phyloP scores from a whole-genome alignment of 2,329 filamentous ascomycete species.

The Samsoniella hepiali region DNA sequence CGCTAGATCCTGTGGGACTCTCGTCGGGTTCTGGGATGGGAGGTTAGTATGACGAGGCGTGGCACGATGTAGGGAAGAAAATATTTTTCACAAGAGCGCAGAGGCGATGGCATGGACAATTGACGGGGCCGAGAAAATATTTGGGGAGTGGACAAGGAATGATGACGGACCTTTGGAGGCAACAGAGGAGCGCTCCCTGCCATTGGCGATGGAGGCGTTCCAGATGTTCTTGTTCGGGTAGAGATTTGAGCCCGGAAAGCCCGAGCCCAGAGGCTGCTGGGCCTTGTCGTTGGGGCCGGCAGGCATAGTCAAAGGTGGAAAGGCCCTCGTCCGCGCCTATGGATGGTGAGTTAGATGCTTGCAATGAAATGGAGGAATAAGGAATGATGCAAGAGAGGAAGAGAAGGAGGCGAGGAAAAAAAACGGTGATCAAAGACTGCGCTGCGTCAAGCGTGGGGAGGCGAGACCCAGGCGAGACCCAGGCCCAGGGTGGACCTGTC shows the following conservation, averaged over 20 bases:
- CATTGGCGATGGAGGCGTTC: conserved; percentile 40
- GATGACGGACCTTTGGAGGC: conserved; percentile 46
- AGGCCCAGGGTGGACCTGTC: background rate
- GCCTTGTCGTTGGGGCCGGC: conserved; percentile 31
- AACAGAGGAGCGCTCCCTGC: conserved; percentile 40
- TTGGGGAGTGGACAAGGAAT: background rate
- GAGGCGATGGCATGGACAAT: background rate
- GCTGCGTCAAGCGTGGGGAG: conserved; percentile 17
- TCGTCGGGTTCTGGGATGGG: conserved; percentile 29
- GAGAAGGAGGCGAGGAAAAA: background rate
- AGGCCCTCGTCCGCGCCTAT: conserved; percentile 38
- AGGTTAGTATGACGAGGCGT: background rate
- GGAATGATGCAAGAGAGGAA: conserved; percentile 4
- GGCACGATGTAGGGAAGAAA: background rate
- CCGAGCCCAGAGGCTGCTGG: conserved; percentile 40
- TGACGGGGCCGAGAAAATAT: background rate
- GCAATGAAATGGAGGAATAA: conserved; percentile 5
- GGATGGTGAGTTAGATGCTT: background rate
- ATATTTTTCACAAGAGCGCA: background rate
- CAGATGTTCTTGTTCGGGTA: conserved; percentile 36
- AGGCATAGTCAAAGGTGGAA: conserved; percentile 38
- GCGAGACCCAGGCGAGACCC: background rate
- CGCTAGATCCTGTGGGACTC: conserved; percentile 63
- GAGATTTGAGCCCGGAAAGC: conserved; percentile 35
- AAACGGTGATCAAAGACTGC: conserved; percentile 19